Base-by-base conservation (phyloP, 2,329 filamentous ascomycete genomes). In the Fusarium sacchari region DNA sequence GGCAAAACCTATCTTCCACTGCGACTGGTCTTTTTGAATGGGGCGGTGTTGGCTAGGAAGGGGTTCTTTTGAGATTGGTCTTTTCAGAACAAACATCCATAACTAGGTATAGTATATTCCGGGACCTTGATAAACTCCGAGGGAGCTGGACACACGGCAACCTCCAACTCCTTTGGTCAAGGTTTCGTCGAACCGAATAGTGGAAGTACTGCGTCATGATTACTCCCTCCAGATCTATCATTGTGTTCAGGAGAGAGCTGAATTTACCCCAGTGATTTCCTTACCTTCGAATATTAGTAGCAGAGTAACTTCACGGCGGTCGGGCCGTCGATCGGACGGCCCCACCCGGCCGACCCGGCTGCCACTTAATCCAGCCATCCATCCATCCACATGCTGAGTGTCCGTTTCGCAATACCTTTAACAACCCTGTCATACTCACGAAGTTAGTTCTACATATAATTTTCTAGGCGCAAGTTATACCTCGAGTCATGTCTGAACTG, bases 121-220 rank as follows among this genome's bases (percentile, higher is more conserved):
- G 63, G 71, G 67, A 58, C 61, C 52, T 70, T 74, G 43, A 63
- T 52, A 69, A 63, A 64, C 36, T 46, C 65, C 65, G 69, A 74
- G 24, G 43, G 32, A 43, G 39, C 50, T 49, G 30, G 26, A 26
- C 58, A 39, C 18, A 20, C n/a, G 52, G 28, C 30, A 34, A 28
- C 32, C n/a, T 50, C 42, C n/a, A 15, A 15, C 22, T n/a, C 20
- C 57, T 40, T 11, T 26, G 24, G 50, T 26, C 22, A 28, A 60
- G 13, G 4, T 32, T 24, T 17, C 26, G 11, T 18, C n/a, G 12
- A 24, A 39, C 20, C 26, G 50, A 55, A 55, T 17, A n/a, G 26
- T 30, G 36, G 15, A 40, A 22, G 14, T 22, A 36, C 13, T 40
- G 11, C 34, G 17, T 14, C 26, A n/a, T 53, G 18, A 13, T 42